These are phyloP conservation scores for Pleurotus cornucopiae DNA, from an alignment of 768 basidiomycete species.

Conservation along the genomic window DNA sequence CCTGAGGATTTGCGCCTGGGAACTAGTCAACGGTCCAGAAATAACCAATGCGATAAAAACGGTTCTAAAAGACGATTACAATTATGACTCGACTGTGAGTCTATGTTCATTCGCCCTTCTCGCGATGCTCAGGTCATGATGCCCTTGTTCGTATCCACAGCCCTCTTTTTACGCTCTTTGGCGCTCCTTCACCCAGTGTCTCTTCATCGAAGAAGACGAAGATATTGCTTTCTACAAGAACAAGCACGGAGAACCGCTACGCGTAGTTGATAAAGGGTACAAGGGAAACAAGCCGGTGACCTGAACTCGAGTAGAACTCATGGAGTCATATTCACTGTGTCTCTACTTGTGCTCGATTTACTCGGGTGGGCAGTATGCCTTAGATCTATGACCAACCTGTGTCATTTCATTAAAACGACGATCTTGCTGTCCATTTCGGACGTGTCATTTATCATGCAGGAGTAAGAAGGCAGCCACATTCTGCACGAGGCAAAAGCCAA, in stretches of 20 bases:
- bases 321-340: no score
- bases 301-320: no score
- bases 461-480: no score
- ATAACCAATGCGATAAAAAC: conserved; percentile 43
- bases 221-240: conserved; percentile 62
- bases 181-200: conserved; percentile 55
- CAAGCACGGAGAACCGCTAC: conserved; percentile 33
- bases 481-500: no score
- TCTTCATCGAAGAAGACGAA: conserved; percentile 62
- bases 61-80: conserved; percentile 48
- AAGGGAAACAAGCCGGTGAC: background rate
- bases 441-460: no score
- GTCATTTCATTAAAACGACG: no score
- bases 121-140: background rate
- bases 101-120: background rate
- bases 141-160: background rate
- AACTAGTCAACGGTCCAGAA: conserved; percentile 48
- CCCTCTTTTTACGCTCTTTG: conserved; percentile 50
- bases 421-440: no score
- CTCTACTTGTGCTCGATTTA: no score
- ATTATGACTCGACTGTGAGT: conserved; percentile 50
- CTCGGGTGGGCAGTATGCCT: no score
- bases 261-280: background rate
- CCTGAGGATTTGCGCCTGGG: no score
- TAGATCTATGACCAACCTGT: no score